Conservation (phyloP, 78 protist genomes). For the Protostelium mycophagum region DNA sequence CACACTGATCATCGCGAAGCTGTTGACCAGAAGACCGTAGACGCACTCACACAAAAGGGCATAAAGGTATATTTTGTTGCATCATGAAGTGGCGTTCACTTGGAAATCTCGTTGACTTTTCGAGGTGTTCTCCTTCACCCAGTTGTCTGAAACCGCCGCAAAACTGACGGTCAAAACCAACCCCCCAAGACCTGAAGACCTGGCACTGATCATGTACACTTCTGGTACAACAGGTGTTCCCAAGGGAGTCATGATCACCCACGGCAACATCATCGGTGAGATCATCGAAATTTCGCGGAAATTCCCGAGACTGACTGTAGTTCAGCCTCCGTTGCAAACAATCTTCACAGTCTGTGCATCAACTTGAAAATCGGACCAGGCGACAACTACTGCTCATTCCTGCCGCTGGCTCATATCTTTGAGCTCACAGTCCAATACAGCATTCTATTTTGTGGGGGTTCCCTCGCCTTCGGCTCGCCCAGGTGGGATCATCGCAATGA, state of each 20-base stretch:
- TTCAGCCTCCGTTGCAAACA: not conserved
- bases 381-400: conserved; percentile 74
- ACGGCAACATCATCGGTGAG: conserved; percentile 59
- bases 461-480: not conserved
- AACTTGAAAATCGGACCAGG: conserved; percentile 14
- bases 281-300: conserved; percentile 12
- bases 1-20: not conserved
- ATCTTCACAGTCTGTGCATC: not conserved
- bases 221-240: conserved; percentile 78
- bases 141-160: too few relatives aligned
- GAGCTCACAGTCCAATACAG: conserved; percentile 53
- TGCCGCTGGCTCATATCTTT: conserved; percentile 96
- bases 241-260: conserved; percentile 78
- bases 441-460: not conserved
- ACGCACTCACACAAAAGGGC: not conserved
- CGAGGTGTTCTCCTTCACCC: too few relatives aligned
- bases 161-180: too few relatives aligned
- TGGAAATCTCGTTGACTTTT: too few relatives aligned
- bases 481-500: not conserved
- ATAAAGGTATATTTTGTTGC: not conserved
- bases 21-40: not conserved
- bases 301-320: conserved; percentile 29
- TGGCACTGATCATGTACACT: conserved; percentile 79
- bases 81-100: too few relatives aligned
- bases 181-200: conserved; percentile 40